Evolutionary conservation across 805 yeast genomes (phyloP), one percentile per base, ranked within the genome.

Genomic region (Huiozyma sinensis): DNA sequence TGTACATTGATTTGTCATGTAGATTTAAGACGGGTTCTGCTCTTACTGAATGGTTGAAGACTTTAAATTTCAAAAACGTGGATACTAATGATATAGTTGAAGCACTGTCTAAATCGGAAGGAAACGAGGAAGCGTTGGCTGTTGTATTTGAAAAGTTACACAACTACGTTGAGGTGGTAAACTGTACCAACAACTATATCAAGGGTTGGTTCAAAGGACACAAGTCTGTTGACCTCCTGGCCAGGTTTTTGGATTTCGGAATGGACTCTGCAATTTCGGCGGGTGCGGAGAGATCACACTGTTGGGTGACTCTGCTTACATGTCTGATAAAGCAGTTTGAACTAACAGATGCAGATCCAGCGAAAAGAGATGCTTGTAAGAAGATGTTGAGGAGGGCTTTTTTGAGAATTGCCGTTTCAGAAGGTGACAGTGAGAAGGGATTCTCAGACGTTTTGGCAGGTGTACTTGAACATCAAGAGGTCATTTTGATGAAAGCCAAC

Each of bases 371-470:
- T 33, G 40, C 42, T 6, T 52, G 51, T 36, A 53, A 48, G 31
- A 42, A 38, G 30, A 42, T 52, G 9, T 24, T 60, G 8, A 56
- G 55, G 39, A 43, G 42, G 24, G 42, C 56, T 2, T 58, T 57
- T 39, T 44, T 56, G 5, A 47, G 49, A 28, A 42, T 60, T 13
- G 52, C 60, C 9, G 44, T 50, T 2, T 39, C 48, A 11, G 56
- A 51, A 11, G 28, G 39, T 28, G 50, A 50, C 0, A 49, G 51
- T 8, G 50, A 50, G 24, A 47, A 48, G 7, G 52, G 54, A 10
- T 10, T 84, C 47, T 61, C 77, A 42, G 63, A 66, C 12, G 77
- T 82, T 2, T 71, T 82, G 50, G 71, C 77, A 30, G 61, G 64
- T 37, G 77, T 82, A 45, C 61, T 84, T 33, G 72, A 70, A 36